Evolutionary conservation across 2,329 filamentous ascomycete genomes (phyloP).

Genomic region (Dactylonectria estremocensis): DNA sequence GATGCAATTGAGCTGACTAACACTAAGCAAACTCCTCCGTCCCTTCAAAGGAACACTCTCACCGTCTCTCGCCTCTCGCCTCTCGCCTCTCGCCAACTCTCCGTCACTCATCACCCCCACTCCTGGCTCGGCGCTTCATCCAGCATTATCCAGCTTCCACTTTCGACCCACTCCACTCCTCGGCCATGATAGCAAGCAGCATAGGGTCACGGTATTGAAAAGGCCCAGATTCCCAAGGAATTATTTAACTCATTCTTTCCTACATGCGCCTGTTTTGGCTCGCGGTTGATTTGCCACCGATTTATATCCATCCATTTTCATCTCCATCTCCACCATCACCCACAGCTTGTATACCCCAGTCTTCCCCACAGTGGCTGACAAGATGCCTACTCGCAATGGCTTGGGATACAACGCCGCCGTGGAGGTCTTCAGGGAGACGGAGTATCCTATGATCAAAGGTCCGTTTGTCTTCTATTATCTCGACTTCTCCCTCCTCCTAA

Average conservation of each 20-base stretch:
- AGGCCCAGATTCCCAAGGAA: not conserved
- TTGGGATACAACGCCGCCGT: constrained; percentile 71
- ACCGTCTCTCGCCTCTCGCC: not conserved
- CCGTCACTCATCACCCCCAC: no score
- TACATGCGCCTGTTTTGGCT: not conserved
- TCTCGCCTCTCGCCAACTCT: not conserved
- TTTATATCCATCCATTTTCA: not conserved
- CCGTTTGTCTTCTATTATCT: constrained; percentile 27
- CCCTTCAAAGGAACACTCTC: not conserved
- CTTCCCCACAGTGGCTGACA: not conserved
- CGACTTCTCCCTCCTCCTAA: not conserved
- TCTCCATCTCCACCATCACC: not conserved
- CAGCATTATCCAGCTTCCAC: constrained; percentile 12
- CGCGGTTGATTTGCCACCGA: not conserved
- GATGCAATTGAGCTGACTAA: constrained; percentile 12
- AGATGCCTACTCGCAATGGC: constrained; percentile 19
- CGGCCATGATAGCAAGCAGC: constrained; percentile 20
- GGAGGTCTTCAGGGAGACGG: constrained; percentile 69
- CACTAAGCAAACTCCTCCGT: not conserved
- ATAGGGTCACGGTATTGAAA: not conserved
- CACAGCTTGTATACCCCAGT: not conserved
- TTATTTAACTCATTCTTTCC: not conserved
- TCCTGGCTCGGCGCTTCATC: no score
- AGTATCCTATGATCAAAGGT: constrained; percentile 82
- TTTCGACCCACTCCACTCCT: constrained; percentile 17